Evolutionary conservation across 192 early-diverging fungal species (phyloP).

Genomic region (Coemansia sp.): DNA sequence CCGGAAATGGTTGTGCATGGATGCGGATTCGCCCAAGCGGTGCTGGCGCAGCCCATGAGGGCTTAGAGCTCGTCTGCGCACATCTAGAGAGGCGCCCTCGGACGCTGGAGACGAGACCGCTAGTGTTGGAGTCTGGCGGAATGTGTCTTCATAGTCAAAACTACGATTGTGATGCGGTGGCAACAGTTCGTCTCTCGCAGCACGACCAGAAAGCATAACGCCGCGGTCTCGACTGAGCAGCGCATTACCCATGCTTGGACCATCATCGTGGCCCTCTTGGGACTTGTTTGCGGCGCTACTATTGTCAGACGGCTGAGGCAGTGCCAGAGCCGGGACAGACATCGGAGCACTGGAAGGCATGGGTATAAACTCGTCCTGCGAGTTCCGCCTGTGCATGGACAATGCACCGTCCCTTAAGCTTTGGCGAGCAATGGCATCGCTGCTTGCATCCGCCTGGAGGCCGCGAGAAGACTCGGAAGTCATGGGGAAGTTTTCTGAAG

Average conservation of each 20-base stretch:
- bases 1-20: slow-evolving; percentile 3
- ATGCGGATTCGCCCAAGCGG: neutral
- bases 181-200: neutral
- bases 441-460: slow-evolving; percentile 1
- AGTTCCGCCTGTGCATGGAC: neutral
- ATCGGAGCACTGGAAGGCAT: neutral
- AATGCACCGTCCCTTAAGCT: neutral
- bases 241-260: too few relatives aligned
- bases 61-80: neutral
- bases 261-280: too few relatives aligned
- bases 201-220: neutral
- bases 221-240: neutral
- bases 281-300: too few relatives aligned
- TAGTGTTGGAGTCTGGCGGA: neutral
- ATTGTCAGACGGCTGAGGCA: neutral
- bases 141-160: neutral
- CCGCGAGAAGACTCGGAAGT: neutral
- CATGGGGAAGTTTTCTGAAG: neutral
- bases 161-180: neutral
- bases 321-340: neutral
- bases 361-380: neutral
- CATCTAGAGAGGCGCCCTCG: neutral
- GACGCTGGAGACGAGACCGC: neutral
- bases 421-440: neutral
- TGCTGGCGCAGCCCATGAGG: neutral